A percentile compares a stretch with the other conserved stretches of the same genome.
phyloP scores from a whole-genome alignment of 495 filamentous ascomycete species.

The Neurospora sp. region DNA sequence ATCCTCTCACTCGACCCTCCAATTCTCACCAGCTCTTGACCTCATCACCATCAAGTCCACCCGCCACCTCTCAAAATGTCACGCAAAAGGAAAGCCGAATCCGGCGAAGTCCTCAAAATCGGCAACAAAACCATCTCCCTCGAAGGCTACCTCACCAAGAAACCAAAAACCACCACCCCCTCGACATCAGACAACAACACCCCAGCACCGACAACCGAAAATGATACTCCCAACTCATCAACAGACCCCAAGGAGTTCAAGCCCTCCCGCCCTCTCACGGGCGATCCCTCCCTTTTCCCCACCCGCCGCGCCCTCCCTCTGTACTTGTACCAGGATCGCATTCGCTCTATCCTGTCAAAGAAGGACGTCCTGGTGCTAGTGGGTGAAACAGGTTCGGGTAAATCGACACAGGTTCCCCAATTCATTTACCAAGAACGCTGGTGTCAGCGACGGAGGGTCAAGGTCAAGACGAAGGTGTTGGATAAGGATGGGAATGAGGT shows the following conservation, averaged over 20 bases:
- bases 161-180: slow-evolving; percentile 10
- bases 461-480: slow-evolving; percentile 18
- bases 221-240: neutral
- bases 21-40: too few relatives aligned
- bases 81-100: neutral
- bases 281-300: slow-evolving; percentile 24
- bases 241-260: neutral
- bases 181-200: slow-evolving; percentile 1
- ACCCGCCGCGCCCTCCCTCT: slow-evolving; percentile 63
- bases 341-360: slow-evolving; percentile 52
- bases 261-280: slow-evolving; percentile 1
- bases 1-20: neutral
- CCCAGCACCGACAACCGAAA: slow-evolving; percentile 1
- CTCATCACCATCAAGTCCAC: too few relatives aligned
- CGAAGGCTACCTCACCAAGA: slow-evolving; percentile 31
- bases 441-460: slow-evolving; percentile 52
- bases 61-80: too few relatives aligned
- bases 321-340: slow-evolving; percentile 60
- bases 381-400: slow-evolving; percentile 93
- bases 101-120: slow-evolving; percentile 21
- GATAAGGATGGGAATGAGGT: neutral
- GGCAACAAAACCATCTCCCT: slow-evolving; percentile 31
- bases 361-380: slow-evolving; percentile 76
- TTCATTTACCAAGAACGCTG: slow-evolving; percentile 73
- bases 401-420: slow-evolving; percentile 93